phyloP scores from a whole-genome alignment of 1,284 basidiomycete genomes.

The Xerocomus amazonicus region DNA sequence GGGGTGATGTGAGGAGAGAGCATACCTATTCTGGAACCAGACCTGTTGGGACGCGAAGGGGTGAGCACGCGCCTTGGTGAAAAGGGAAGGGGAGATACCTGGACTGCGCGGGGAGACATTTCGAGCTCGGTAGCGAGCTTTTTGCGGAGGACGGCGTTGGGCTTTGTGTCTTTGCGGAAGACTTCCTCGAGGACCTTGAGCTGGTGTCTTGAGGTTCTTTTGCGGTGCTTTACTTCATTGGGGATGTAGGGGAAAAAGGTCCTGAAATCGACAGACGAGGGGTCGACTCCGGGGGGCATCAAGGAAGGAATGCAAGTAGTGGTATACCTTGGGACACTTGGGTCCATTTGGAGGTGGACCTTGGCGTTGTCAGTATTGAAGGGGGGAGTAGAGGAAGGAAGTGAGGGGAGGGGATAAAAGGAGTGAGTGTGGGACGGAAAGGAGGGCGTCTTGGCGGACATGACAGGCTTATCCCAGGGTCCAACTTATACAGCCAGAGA shows the following conservation, averaged over 20 bases:
- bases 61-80: slow-evolving; percentile 18
- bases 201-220: slow-evolving; percentile 79
- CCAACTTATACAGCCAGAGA: slow-evolving; percentile 23
- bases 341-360: slow-evolving; percentile 21
- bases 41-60: slow-evolving; percentile 45
- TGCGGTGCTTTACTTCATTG: slow-evolving; percentile 88
- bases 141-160: slow-evolving; percentile 77
- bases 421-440: slow-evolving; percentile 28
- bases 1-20: slow-evolving; percentile 10
- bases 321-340: slow-evolving; percentile 28
- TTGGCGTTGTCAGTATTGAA: slow-evolving; percentile 6
- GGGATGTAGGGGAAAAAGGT: slow-evolving; percentile 81
- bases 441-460: slow-evolving; percentile 30
- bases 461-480: slow-evolving; percentile 29
- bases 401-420: slow-evolving; percentile 12
- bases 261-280: slow-evolving; percentile 42
- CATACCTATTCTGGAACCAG: slow-evolving; percentile 88
- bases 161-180: slow-evolving; percentile 85
- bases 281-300: slow-evolving; percentile 56
- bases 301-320: slow-evolving; percentile 44
- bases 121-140: slow-evolving; percentile 76
- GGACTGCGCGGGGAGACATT: slow-evolving; percentile 90
- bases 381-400: background rate
- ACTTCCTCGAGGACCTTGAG: slow-evolving; percentile 83
- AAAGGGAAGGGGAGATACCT: slow-evolving; percentile 52